Evolutionary conservation across 768 basidiomycete genomes (phyloP).

Genomic region (Harrya chromipes): DNA sequence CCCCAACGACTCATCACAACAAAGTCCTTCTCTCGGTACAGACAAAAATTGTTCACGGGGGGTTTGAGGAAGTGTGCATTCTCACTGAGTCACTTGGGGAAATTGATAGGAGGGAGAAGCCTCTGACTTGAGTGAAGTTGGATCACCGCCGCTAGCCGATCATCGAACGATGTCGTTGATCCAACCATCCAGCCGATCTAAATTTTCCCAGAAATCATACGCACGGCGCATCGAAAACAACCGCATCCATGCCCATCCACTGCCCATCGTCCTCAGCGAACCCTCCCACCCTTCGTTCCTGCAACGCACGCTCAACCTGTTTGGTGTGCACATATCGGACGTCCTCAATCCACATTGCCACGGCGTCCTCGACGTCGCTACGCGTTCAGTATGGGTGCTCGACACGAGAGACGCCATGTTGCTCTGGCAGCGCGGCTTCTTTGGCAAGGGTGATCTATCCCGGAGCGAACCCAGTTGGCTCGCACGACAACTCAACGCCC

Average conservation of each 20-base stretch:
- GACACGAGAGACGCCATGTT: conserved; percentile 58
- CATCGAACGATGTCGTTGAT: conserved; percentile 46
- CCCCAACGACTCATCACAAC: conserved; percentile 96
- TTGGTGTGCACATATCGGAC: conserved; percentile 57
- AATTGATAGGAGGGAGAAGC: conserved; percentile 79
- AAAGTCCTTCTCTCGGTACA: conserved; percentile 81
- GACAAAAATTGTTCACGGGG: conserved; percentile 89
- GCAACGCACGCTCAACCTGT: conserved; percentile 46
- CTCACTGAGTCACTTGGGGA: conserved; percentile 82
- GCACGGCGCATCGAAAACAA: conserved; percentile 62
- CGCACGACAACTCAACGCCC: conserved; percentile 67
- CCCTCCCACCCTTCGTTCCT: conserved; percentile 39
- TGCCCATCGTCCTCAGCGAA: conserved; percentile 56
- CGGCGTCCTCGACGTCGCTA: conserved; percentile 72
- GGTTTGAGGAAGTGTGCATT: conserved; percentile 81
- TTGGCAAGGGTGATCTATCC: conserved; percentile 94
- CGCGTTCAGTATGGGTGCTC: conserved; percentile 86
- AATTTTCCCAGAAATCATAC: conserved; percentile 45
- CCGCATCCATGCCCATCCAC: conserved; percentile 62
- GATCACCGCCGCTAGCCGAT: not conserved
- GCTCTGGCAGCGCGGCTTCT: conserved; percentile 91
- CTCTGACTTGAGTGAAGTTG: no score
- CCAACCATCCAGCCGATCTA: conserved; percentile 38
- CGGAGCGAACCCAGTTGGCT: conserved; percentile 96
- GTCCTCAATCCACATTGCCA: conserved; percentile 71